Conservation (phyloP, 495 filamentous ascomycete genomes). For the Recurvomyces mirabilis region DNA sequence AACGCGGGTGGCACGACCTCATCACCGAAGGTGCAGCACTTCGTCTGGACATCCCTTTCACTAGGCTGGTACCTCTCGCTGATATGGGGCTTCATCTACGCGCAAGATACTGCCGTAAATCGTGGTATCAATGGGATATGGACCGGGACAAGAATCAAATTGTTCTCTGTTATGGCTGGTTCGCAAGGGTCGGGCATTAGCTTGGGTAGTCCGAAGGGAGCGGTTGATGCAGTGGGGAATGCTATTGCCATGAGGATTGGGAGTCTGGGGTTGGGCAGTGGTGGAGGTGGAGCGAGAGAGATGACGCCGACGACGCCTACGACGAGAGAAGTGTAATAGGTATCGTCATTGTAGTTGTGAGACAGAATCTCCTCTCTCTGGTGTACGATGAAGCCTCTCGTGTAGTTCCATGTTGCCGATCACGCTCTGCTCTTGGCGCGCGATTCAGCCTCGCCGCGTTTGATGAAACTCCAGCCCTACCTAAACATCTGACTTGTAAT, state of each 20-base stretch:
- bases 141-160: slow-evolving; percentile 78
- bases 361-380: too few species aligned
- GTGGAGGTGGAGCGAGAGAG: too few species aligned
- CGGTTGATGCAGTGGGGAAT: slow-evolving; percentile 89
- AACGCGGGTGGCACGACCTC: too few species aligned
- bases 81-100: slow-evolving; percentile 92
- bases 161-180: slow-evolving; percentile 57
- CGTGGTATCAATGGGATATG: slow-evolving; percentile 78
- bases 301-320: too few species aligned
- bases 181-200: slow-evolving; percentile 61
- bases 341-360: too few species aligned
- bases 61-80: slow-evolving; percentile 95
- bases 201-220: slow-evolving; percentile 72
- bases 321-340: too few species aligned
- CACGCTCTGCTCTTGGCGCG: too few species aligned
- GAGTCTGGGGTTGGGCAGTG: slow-evolving; percentile 46
- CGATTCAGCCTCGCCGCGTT: too few species aligned
- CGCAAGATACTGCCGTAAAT: slow-evolving; percentile 74
- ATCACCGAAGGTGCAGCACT: slow-evolving; percentile 86
- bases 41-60: slow-evolving; percentile 87
- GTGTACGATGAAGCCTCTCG: too few species aligned
- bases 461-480: too few species aligned
- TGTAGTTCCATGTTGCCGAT: too few species aligned
- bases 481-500: too few species aligned
- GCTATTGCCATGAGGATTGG: slow-evolving; percentile 84